Evolutionary conservation across 768 basidiomycete genomes (phyloP).

Genomic region (Psilocybe cubensis): DNA sequence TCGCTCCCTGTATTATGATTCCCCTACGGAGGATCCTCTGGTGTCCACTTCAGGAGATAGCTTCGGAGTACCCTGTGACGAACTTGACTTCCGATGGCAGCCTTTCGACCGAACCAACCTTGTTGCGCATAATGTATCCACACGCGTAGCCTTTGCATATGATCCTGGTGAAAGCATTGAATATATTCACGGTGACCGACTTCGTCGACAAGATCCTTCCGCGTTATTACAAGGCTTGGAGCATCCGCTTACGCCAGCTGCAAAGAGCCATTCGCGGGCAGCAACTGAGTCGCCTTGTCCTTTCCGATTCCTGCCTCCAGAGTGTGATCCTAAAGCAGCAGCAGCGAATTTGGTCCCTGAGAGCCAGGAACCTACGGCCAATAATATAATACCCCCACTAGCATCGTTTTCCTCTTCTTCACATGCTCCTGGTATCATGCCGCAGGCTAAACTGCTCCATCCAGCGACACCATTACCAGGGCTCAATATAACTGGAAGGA

Average conservation of each 20-base stretch:
- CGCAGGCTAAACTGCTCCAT: slow-evolving; percentile 29
- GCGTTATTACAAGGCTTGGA: background rate
- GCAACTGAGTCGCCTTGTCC: slow-evolving; percentile 21
- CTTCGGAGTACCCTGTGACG: slow-evolving; percentile 41
- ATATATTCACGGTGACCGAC: background rate
- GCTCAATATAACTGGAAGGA: background rate
- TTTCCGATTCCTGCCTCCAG: slow-evolving; percentile 29
- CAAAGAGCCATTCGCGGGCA: background rate
- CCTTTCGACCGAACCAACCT: slow-evolving; percentile 45
- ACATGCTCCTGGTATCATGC: slow-evolving; percentile 39
- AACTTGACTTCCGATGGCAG: slow-evolving; percentile 60
- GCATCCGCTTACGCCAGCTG: background rate
- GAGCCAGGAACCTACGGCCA: background rate
- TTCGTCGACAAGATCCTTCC: background rate
- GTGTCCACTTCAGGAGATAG: slow-evolving; percentile 36
- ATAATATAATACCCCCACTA: background rate
- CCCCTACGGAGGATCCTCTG: slow-evolving; percentile 53
- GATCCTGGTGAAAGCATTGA: background rate
- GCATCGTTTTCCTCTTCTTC: slow-evolving; percentile 27
- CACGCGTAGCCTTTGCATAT: slow-evolving; percentile 14
- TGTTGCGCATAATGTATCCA: slow-evolving; percentile 17
- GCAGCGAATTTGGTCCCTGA: background rate
- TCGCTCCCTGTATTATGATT: slow-evolving; percentile 51
- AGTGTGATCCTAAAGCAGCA: background rate
- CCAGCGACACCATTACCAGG: background rate